Conservation (phyloP, 2,329 filamentous ascomycete species). For the Cladophialophora carrionii region DNA sequence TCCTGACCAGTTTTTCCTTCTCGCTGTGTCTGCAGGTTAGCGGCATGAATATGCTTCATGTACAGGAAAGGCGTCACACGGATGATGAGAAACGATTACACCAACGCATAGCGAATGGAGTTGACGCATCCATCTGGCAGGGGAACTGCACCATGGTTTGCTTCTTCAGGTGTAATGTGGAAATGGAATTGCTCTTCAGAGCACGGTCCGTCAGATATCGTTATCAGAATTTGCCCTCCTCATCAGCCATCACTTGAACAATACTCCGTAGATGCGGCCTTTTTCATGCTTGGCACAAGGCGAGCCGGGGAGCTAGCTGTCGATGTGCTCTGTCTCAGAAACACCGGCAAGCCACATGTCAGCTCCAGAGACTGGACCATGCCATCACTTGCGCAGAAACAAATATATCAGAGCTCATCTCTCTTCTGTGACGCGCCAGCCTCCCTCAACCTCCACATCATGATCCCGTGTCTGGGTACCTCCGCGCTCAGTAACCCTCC, state of each 20-base stretch:
- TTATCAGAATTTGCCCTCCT: background rate
- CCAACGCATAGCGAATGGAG: background rate
- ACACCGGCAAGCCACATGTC: background rate
- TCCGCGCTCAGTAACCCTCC: constrained; percentile 42
- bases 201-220: background rate
- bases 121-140: background rate
- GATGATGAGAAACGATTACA: background rate
- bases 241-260: background rate
- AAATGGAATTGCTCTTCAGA: background rate
- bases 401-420: constrained; percentile 29
- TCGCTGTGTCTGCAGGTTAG: background rate
- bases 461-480: constrained; percentile 56
- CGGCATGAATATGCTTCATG: background rate
- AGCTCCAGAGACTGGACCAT: background rate
- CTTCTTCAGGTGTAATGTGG: background rate
- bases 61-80: background rate
- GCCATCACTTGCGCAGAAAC: background rate
- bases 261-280: background rate
- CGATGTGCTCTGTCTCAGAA: background rate
- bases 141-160: background rate
- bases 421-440: constrained; percentile 17
- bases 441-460: constrained; percentile 53
- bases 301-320: no score
- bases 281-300: background rate
- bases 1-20: background rate